phyloP scores from a whole-genome alignment of 331 rosid species.

The Cydonia oblonga region DNA sequence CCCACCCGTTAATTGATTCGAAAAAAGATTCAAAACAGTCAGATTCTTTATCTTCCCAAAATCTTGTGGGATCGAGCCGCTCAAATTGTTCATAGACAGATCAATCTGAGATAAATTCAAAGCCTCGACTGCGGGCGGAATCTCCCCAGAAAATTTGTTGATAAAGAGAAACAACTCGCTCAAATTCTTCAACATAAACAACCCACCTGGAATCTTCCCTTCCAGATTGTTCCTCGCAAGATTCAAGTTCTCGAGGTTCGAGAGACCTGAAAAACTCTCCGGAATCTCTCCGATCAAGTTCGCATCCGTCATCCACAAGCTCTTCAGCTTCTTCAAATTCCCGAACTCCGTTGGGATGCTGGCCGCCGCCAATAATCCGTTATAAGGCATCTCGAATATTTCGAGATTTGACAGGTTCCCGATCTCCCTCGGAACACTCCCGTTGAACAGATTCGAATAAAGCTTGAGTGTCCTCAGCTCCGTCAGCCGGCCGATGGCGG shows the following conservation, averaged over 20 bases:
- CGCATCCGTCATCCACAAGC: slow-evolving; percentile 28
- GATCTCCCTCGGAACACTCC: slow-evolving; percentile 47
- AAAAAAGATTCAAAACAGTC: slow-evolving; percentile 26
- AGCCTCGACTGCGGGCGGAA: slow-evolving; percentile 51
- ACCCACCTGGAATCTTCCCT: slow-evolving; percentile 41
- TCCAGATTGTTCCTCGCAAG: slow-evolving; percentile 40
- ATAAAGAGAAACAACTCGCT: slow-evolving; percentile 23
- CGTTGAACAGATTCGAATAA: slow-evolving; percentile 34
- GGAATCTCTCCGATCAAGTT: slow-evolving; percentile 62
- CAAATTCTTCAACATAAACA: slow-evolving; percentile 42
- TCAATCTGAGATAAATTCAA: slow-evolving; percentile 35
- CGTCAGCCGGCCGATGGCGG: slow-evolving; percentile 34
- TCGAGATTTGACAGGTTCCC: slow-evolving; percentile 56
- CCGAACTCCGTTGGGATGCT: slow-evolving; percentile 50
- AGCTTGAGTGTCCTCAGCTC: slow-evolving; percentile 27
- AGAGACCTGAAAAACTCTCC: slow-evolving; percentile 25
- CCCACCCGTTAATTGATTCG: slow-evolving; percentile 45
- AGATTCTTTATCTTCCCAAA: slow-evolving; percentile 43
- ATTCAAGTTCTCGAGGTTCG: slow-evolving; percentile 37
- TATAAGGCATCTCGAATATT: slow-evolving; percentile 29
- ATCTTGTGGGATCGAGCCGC: slow-evolving; percentile 48
- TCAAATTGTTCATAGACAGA: slow-evolving; percentile 47
- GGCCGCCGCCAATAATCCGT: slow-evolving; percentile 14
- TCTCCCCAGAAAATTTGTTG: slow-evolving; percentile 46
- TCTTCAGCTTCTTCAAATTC: slow-evolving; percentile 34